Base-by-base conservation (phyloP, 2,329 filamentous ascomycete species). In the Trichoderma sp. region DNA sequence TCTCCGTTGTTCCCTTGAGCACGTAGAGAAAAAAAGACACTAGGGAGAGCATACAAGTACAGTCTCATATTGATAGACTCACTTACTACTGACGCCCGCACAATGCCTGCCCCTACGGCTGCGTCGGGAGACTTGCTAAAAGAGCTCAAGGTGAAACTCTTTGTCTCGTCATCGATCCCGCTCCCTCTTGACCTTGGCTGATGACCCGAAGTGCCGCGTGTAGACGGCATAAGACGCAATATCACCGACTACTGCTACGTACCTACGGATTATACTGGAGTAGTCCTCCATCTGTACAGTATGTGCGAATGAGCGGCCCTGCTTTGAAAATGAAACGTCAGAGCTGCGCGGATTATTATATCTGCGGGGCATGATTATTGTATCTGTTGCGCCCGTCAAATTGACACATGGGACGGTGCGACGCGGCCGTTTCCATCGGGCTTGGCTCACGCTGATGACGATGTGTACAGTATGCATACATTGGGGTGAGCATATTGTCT, bases 71-170 rank as follows among this genome's bases (percentile, higher is more conserved):
- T 59, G 26, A 66, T 58, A n/a, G 52, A 37, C 26, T 10, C 49
- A 54, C 26, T 65, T 13, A n/a, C 28, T 66, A 32, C 43, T 30
- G 26, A 63, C 28, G 52, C 52, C 63, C 52, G 63, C 37, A 49
- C 13, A 21, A 49, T 24, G 46, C 21, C 18, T 34, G 34, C 14
- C 63, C 54, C 52, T 39, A 58, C 52, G 10, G 14, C 39, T 43
- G 39, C n/a, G 8, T 26, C 34, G 61, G 21, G 26, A 16, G 28
- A 46, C 55, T 49, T 46, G 24, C 26, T 21, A 30, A 34, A 58
- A 49, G 49, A 32, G 28, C 52, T 66, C 63, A 66, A 51, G 28
- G 49, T 66, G 63, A 66, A 58, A 58, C 63, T 49, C n/a, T 58
- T 11, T n/a, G 37, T 34, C 8, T 43, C n/a, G 39, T 58, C 18